Base-by-base conservation (phyloP, 2,329 filamentous ascomycete species). In the Diaporthe caulivora region DNA sequence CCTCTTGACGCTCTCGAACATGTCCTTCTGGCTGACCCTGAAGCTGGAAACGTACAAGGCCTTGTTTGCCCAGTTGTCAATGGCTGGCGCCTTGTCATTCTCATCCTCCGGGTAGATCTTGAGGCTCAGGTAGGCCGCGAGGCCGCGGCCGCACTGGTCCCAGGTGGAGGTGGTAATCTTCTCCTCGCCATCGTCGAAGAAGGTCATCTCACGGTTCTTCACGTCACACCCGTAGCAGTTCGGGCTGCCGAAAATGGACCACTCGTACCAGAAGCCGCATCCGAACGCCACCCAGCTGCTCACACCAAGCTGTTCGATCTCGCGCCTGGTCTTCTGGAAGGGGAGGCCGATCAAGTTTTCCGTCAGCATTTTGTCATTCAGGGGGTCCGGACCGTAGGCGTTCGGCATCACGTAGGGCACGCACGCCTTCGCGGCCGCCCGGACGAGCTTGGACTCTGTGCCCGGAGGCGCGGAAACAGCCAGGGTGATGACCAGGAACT, bases 401-500 rank as follows among this genome's bases (percentile, higher is more conserved):
- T 91, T 91, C 1, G 89, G 90, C 78, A 92, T 82, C 62, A 92
- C 77, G 77, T 86, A 91, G 1, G 84, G 83, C 2, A 92, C 84
- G 2, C 86, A 86, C 0, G 90, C 89, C 44, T 86, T 85, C 6
- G 85, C 86, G 0, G 90, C 90, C 0, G 90, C 90, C 9, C 83
- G 79, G 74, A 91, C 80, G 24, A 92, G 82, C 74, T 87, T 87
- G 70, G 77, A 78, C 55, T 90, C 85, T 1, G 84, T 84, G 13
- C 86, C 86, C 0, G 74, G 79, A 0, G 87, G 83, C 0, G 87
- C 88, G 0, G 62, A 75, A 0, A 81, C 78, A 15, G 83, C 75
- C 73, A 92, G 78, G 13, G 89, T 89, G 70, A 92, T 90, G 76
- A 91, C 82, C 3, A 92, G 81, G 49, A 86, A 86, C n/a, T 92